A percentile compares a stretch with the other conserved stretches of the same genome.
Evolutionary conservation across 192 early-diverging fungal species (phyloP).

Genomic region (Coemansia sp.): DNA sequence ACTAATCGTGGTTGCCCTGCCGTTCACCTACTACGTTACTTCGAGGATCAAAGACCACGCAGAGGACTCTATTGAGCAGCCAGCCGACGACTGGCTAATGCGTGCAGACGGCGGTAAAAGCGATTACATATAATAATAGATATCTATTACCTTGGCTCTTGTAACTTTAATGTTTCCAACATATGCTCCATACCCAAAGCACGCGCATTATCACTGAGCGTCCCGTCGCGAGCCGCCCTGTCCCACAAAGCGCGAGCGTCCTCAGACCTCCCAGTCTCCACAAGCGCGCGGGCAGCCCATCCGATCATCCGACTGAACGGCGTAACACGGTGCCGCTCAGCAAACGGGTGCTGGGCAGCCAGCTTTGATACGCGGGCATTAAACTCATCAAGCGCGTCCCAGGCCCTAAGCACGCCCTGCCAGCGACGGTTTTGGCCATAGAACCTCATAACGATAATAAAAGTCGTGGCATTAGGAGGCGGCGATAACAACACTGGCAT

Average conservation of each 20-base stretch:
- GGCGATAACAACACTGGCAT: constrained; percentile 1
- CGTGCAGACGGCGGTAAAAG: not conserved
- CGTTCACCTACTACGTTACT: constrained; percentile 48
- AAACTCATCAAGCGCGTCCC: constrained; percentile 25
- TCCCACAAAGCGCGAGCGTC: constrained; percentile 39
- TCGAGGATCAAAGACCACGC: constrained; percentile 31
- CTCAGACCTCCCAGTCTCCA: not conserved
- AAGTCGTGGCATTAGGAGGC: constrained; percentile 39
- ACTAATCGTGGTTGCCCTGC: constrained; percentile 49
- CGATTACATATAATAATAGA: not conserved
- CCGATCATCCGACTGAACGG: constrained; percentile 40
- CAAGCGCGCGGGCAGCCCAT: constrained; percentile 31
- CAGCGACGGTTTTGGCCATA: constrained; percentile 26
- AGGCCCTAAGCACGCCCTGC: constrained; percentile 23
- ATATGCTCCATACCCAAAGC: constrained; percentile 25
- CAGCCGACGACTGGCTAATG: constrained; percentile 23
- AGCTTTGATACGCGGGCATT: constrained; percentile 23
- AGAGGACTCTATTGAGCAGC: constrained; percentile 2
- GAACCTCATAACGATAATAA: constrained; percentile 36
- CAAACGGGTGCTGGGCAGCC: constrained; percentile 1
- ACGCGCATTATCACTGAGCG: constrained; percentile 12
- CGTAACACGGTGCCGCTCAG: constrained; percentile 3
- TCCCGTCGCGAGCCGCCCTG: constrained; percentile 5
- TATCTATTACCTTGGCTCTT: not conserved
- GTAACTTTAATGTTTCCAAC: constrained; percentile 3